A percentile compares a stretch with the other conserved stretches of the same genome.
Conservation (phyloP, 352 stramenopile species). For the Globisporangium solare region DNA sequence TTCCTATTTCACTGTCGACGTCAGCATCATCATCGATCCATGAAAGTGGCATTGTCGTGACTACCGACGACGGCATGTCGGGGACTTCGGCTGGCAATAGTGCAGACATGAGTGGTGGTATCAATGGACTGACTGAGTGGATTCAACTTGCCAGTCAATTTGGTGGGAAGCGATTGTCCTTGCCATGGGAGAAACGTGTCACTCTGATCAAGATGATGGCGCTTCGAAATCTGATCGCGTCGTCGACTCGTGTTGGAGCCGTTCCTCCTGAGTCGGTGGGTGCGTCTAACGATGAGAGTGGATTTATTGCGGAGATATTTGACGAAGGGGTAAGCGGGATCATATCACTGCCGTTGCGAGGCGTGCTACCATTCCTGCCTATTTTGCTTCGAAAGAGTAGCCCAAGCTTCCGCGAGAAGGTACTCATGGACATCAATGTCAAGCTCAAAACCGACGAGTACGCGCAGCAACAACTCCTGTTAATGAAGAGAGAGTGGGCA, state of each 20-base stretch:
- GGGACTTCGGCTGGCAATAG: constrained; percentile 20
- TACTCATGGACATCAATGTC: constrained; percentile 87
- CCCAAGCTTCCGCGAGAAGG: constrained; percentile 54
- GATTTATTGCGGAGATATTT: constrained; percentile 45
- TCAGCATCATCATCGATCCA: constrained; percentile 27
- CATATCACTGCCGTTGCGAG: constrained; percentile 54
- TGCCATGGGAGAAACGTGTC: constrained; percentile 75
- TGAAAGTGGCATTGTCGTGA: constrained; percentile 45
- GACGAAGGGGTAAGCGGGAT: constrained; percentile 56
- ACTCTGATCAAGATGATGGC: constrained; percentile 58
- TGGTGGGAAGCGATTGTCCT: constrained; percentile 52
- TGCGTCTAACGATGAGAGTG: constrained; percentile 7
- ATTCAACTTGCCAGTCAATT: constrained; percentile 66
- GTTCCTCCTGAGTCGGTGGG: neutral
- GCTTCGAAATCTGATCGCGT: constrained; percentile 48
- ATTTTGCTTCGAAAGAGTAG: constrained; percentile 54
- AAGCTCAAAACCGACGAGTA: constrained; percentile 77
- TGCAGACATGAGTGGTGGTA: constrained; percentile 14
- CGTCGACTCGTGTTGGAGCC: neutral
- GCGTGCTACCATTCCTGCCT: constrained; percentile 69
- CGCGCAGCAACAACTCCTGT: constrained; percentile 65
- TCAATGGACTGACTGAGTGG: constrained; percentile 50
- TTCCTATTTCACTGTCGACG: constrained; percentile 48
- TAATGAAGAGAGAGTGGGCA: constrained; percentile 71
- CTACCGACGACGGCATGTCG: constrained; percentile 35